phyloP scores from a whole-genome alignment of 441 rosid genomes.

The Arabidopsis hybrid region DNA sequence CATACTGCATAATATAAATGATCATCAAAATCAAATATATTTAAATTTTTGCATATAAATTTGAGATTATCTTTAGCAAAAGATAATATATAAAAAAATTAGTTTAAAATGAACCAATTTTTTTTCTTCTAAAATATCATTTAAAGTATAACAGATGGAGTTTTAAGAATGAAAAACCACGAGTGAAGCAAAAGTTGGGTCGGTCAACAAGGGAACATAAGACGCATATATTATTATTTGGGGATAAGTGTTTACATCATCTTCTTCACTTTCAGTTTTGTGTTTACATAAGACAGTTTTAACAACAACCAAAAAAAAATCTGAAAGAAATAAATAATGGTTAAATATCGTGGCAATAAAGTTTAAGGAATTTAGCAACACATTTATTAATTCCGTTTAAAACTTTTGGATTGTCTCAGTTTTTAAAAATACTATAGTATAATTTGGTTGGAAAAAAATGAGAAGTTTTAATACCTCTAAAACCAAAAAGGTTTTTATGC shows the following conservation, averaged over 20 bases:
- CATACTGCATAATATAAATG: no score
- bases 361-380: background rate
- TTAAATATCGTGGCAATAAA: conserved; percentile 8
- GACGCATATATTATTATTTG: background rate
- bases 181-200: conserved; percentile 31
- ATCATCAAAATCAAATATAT: no score
- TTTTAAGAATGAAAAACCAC: background rate
- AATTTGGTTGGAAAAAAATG: conserved; percentile 1
- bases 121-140: no score
- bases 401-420: background rate
- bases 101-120: no score
- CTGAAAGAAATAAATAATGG: background rate
- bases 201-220: conserved; percentile 26
- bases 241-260: conserved; percentile 35
- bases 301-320: background rate
- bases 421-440: background rate
- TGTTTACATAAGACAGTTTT: background rate
- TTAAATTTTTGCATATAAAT: no score
- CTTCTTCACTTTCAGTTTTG: conserved; percentile 23
- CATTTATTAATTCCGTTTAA: background rate
- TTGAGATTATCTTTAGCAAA: no score
- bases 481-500: conserved; percentile 1
- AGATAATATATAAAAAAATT: no score
- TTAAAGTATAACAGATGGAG: no score
- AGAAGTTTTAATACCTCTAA: conserved; percentile 8